phyloP scores from a whole-genome alignment of 2,329 filamentous ascomycete species.

The Fusarium brachygibbosum region DNA sequence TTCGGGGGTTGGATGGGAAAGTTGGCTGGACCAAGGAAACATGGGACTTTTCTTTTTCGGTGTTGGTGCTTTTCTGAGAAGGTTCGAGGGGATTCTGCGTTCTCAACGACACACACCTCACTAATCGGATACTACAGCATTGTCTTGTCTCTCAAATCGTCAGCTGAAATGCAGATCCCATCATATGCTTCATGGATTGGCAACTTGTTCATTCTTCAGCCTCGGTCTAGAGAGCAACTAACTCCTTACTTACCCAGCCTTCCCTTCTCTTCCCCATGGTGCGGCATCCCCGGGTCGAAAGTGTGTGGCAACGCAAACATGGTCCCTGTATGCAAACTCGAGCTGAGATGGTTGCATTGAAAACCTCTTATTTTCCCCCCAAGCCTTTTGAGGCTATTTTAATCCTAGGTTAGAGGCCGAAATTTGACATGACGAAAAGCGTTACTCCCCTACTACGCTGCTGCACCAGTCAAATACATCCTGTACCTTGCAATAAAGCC shows the following conservation, averaged over 20 bases:
- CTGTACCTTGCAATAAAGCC: slow-evolving; percentile 10
- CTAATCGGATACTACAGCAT: not conserved
- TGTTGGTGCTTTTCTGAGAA: not conserved
- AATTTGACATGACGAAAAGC: slow-evolving; percentile 1
- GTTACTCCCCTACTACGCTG: not conserved
- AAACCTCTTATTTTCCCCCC: not conserved
- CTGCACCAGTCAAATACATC: slow-evolving; percentile 3
- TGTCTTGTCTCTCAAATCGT: not conserved
- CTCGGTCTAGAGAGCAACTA: slow-evolving; percentile 10
- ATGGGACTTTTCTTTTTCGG: not conserved
- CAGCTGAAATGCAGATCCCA: not conserved
- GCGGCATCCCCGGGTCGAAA: not conserved
- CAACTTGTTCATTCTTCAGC: not conserved
- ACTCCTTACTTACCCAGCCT: not conserved
- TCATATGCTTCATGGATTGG: slow-evolving; percentile 12
- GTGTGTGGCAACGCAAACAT: slow-evolving; percentile 2
- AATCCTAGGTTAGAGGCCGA: slow-evolving; percentile 1
- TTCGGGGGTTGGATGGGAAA: not conserved
- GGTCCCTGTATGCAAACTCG: slow-evolving; percentile 14
- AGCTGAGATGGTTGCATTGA: slow-evolving; percentile 33
- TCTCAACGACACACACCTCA: not conserved
- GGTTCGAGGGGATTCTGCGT: not conserved
- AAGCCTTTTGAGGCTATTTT: slow-evolving; percentile 15
- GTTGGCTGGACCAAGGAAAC: slow-evolving; percentile 9
- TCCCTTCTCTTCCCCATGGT: slow-evolving; percentile 6